phyloP scores from a whole-genome alignment of 1,284 basidiomycete genomes.

The Sporisorium iseilematis-ciliati region DNA sequence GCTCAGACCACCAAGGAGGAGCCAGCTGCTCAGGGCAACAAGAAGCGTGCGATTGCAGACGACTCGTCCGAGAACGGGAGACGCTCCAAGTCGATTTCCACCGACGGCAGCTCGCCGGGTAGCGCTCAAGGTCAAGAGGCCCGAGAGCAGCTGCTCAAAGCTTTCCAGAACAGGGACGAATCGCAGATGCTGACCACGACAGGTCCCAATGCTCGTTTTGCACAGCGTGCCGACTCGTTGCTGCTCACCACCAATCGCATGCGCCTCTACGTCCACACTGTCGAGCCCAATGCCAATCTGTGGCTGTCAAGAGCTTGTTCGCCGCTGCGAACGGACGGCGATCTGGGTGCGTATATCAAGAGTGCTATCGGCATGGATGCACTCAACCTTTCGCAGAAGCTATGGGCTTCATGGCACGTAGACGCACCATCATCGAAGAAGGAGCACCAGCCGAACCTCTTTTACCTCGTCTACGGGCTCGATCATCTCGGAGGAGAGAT shows the following conservation, averaged over 20 bases:
- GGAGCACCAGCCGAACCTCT: constrained; percentile 53
- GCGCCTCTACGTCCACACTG: constrained; percentile 52
- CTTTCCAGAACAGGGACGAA: constrained; percentile 31
- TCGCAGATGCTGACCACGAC: constrained; percentile 31
- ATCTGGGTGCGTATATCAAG: constrained; percentile 51
- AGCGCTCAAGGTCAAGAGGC: constrained; percentile 15
- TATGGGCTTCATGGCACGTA: constrained; percentile 55
- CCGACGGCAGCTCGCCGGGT: constrained; percentile 27
- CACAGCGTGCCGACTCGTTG: constrained; percentile 45
- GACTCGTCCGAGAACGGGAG: constrained; percentile 34
- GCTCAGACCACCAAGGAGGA: constrained; percentile 39
- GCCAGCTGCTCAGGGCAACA: constrained; percentile 20
- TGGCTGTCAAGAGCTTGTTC: constrained; percentile 53
- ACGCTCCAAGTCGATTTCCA: constrained; percentile 45
- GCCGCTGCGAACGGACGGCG: constrained; percentile 46
- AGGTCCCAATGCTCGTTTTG: constrained; percentile 41
- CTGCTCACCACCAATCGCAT: constrained; percentile 53
- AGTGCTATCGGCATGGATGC: constrained; percentile 49
- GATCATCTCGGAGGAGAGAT: constrained; percentile 55
- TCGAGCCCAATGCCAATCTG: constrained; percentile 50
- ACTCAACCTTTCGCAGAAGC: constrained; percentile 35
- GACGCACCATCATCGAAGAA: constrained; percentile 34
- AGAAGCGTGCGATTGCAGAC: constrained; percentile 44
- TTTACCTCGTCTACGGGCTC: constrained; percentile 52
- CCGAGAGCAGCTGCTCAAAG: constrained; percentile 31